Percentiles rank a stretch among this genome's conserved stretches.
Conservation (phyloP, 176 grass and related monocot genomes). For the Phyllostachys edulis region DNA sequence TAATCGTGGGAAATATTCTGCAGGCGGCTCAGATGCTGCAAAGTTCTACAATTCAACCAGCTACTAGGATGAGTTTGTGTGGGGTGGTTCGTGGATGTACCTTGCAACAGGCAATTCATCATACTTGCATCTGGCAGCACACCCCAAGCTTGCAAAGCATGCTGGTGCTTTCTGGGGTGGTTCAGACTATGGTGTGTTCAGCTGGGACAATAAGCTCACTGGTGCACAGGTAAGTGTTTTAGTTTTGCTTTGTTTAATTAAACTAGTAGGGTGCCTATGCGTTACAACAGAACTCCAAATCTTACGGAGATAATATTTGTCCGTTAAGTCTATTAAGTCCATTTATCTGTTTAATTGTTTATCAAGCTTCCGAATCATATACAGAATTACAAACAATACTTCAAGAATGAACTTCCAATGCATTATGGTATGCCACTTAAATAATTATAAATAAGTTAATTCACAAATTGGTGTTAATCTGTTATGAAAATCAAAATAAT, state of each 20-base stretch:
- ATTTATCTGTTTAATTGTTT: too few relatives aligned
- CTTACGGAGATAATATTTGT: too few relatives aligned
- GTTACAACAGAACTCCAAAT: too few relatives aligned
- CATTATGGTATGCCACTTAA: too few relatives aligned
- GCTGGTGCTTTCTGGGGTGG: conserved; percentile 75
- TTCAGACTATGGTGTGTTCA: conserved; percentile 80
- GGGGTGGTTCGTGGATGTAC: conserved; percentile 92
- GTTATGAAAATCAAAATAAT: too few relatives aligned
- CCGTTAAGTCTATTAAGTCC: too few relatives aligned
- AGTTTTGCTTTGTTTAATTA: background rate
- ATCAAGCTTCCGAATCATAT: too few relatives aligned
- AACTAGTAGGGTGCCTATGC: too few relatives aligned
- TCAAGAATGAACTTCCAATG: too few relatives aligned
- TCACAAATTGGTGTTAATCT: too few relatives aligned
- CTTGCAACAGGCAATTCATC: conserved; percentile 85
- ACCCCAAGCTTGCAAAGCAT: conserved; percentile 66
- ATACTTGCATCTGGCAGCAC: conserved; percentile 60
- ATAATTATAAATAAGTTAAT: too few relatives aligned
- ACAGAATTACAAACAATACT: too few relatives aligned
- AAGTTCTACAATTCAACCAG: conserved; percentile 89
- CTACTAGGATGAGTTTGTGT: conserved; percentile 90
- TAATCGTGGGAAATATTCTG: conserved; percentile 53
- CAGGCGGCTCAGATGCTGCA: conserved; percentile 51
- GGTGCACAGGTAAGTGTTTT: conserved; percentile 70
- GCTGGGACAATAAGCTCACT: conserved; percentile 95